Conservation (phyloP, 1,284 basidiomycete species). For the Clitocybe nebularis region DNA sequence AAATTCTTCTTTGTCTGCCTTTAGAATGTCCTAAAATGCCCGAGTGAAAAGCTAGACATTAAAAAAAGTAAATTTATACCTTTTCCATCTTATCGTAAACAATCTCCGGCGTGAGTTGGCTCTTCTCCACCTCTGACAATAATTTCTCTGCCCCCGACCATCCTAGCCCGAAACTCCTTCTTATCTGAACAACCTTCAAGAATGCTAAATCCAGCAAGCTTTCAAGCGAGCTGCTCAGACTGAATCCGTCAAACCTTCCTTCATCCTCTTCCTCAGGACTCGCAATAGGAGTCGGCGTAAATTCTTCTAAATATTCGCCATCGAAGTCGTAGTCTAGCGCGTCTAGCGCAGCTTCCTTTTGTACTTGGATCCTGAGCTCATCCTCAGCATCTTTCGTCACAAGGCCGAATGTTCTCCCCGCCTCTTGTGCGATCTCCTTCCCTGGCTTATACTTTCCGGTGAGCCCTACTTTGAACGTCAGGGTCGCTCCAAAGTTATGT, state of each 20-base stretch:
- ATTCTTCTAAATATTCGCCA: slow-evolving; percentile 19
- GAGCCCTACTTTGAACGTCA: slow-evolving; percentile 56
- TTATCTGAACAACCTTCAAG: slow-evolving; percentile 45
- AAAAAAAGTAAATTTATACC: slow-evolving; percentile 19
- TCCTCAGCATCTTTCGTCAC: slow-evolving; percentile 38
- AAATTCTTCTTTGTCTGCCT: slow-evolving; percentile 45
- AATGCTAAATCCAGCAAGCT: slow-evolving; percentile 51
- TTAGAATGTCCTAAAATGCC: slow-evolving; percentile 30
- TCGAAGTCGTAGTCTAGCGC: slow-evolving; percentile 24
- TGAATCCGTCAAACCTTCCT: slow-evolving; percentile 49
- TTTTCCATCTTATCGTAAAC: slow-evolving; percentile 27
- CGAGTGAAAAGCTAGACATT: not conserved
- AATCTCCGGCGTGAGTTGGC: slow-evolving; percentile 37
- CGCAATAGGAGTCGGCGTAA: slow-evolving; percentile 15
- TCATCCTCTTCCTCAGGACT: slow-evolving; percentile 26
- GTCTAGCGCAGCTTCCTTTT: slow-evolving; percentile 26
- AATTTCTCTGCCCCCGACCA: slow-evolving; percentile 65
- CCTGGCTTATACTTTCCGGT: slow-evolving; percentile 52
- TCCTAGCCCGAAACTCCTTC: slow-evolving; percentile 47
- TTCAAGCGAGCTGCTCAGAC: slow-evolving; percentile 57
- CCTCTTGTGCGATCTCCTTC: slow-evolving; percentile 39
- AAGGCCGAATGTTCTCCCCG: slow-evolving; percentile 45
- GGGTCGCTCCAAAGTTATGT: slow-evolving; percentile 25
- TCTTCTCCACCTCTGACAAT: slow-evolving; percentile 39
- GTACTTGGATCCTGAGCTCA: slow-evolving; percentile 31